Base-by-base conservation (phyloP, 805 yeast species). In the Yarrowia osloensis region DNA sequence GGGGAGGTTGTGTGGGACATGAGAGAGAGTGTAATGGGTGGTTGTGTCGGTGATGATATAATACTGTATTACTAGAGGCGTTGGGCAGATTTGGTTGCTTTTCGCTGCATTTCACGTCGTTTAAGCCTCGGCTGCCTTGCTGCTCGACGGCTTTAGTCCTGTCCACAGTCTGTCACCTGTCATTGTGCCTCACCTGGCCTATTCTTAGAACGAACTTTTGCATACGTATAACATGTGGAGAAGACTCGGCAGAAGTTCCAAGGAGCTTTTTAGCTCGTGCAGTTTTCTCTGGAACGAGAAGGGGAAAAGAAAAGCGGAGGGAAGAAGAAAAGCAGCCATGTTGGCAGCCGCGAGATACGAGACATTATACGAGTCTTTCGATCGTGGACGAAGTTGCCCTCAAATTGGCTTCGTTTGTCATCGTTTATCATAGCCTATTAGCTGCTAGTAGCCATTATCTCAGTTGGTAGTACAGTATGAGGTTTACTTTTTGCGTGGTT, bases 191-290 rank as follows among this genome's bases (percentile, higher is more conserved):
- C 17, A 6, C 2, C 49, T 44, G 33, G 55, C 39, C 39, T 49
- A 49, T 49, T 49, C 55, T 49, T 49, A 29, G 55, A 49, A 49
- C 50, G 33, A 26, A 46, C 33, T 26, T 24, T 46, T 46, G 50
- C 55, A 47, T 47, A 47, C 55, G 29, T 50, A 50, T 8, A 21
- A 31, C 57, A 50, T 50, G 57, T 50, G 57, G 57, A 50, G 57
- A 50, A 50, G 57, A 22, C 33, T 49, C 40, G 40, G 40, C 57
- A 50, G 57, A 50, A 50, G 57, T 15, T 50, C 39, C 57, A 33
- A 13, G 7, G 40, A 24, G 31, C 19, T 15, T 50, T 50, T 50
- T 33, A 33, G 37, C 40, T 50, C 40, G 15, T 50, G 31, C 29
- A 17, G 5, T 13, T 42, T 22, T 21, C 24, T 40, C 17, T 40